phyloP scores from a whole-genome alignment of 306 rosid species.

The Glycine tomentella region DNA sequence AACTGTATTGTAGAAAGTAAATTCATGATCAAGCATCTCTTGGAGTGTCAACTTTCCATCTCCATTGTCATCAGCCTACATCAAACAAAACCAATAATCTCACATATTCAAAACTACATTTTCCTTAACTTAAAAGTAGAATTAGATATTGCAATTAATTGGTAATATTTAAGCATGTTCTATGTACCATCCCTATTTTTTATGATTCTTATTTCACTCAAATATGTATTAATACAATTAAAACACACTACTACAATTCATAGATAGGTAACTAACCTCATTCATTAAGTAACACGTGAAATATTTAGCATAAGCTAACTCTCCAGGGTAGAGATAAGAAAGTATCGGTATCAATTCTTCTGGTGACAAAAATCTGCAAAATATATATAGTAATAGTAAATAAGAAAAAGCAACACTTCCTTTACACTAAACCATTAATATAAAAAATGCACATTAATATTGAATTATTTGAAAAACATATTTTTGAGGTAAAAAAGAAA shows the following conservation, averaged over 20 bases:
- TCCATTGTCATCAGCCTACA: conserved; percentile 77
- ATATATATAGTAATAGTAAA: not conserved
- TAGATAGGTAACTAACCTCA: conserved; percentile 55
- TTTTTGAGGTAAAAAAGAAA: not conserved
- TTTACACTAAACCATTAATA: not conserved
- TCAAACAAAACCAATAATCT: conserved; percentile 3
- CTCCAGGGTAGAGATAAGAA: conserved; percentile 76
- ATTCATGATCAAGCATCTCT: conserved; percentile 77
- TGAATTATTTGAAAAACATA: not conserved
- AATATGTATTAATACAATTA: no score
- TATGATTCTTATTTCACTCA: not conserved
- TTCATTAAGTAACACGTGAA: conserved; percentile 62
- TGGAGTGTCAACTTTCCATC: conserved; percentile 63
- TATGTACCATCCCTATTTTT: not conserved
- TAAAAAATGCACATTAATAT: not conserved
- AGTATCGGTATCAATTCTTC: conserved; percentile 73
- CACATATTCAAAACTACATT: not conserved
- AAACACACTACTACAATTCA: not conserved
- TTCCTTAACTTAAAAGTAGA: not conserved
- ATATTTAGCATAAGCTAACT: conserved; percentile 68
- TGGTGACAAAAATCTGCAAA: conserved; percentile 58
- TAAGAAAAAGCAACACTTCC: not conserved
- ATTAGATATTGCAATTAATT: not conserved
- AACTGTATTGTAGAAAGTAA: conserved; percentile 57
- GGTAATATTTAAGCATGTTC: not conserved